A percentile compares a stretch with the other conserved stretches of the same genome.
These are phyloP conservation scores for Lichenothelia convexa DNA, from an alignment of 495 filamentous ascomycete species.

Conservation along the genomic window DNA sequence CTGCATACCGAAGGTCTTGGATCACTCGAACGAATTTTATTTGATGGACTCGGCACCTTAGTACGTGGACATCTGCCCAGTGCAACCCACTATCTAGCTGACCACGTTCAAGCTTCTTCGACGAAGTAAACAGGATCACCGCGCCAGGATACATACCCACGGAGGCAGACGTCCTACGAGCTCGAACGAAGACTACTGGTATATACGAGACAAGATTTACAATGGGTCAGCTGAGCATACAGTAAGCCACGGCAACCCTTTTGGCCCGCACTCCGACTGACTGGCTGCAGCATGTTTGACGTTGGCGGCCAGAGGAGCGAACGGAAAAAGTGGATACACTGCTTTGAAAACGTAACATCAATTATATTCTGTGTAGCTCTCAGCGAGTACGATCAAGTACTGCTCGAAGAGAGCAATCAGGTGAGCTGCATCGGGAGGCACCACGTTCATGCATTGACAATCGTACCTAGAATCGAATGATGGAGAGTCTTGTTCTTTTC, in stretches of 20 bases:
- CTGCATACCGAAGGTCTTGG: constrained; percentile 66
- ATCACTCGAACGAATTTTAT: constrained; percentile 94
- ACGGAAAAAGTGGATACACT: constrained; percentile 99
- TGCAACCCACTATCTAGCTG: constrained; percentile 7
- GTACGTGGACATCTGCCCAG: constrained; percentile 33
- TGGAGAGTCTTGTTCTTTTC: constrained; percentile 93
- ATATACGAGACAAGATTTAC: constrained; percentile 97
- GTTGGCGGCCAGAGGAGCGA: constrained; percentile 94
- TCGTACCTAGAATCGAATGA: constrained; percentile 73
- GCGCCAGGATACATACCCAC: constrained; percentile 68
- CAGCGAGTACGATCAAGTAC: constrained; percentile 95
- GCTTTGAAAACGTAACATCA: constrained; percentile 98
- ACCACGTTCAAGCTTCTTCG: constrained; percentile 61
- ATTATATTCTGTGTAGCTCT: constrained; percentile 98
- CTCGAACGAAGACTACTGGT: constrained; percentile 96
- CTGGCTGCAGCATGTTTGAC: constrained; percentile 74
- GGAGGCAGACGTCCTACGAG: constrained; percentile 84
- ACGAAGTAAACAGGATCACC: constrained; percentile 78
- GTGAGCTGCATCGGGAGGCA: constrained; percentile 27
- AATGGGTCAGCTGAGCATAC: constrained; percentile 96
- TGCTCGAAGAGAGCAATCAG: constrained; percentile 94
- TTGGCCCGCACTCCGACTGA: too few species aligned
- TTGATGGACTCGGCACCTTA: constrained; percentile 98
- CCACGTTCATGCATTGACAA: constrained; percentile 1
- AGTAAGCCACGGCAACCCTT: too few species aligned